Evolutionary conservation across 352 stramenopile species (phyloP), one percentile per base, ranked within the genome.

Genomic region (Aphanomyces cochlioides): DNA sequence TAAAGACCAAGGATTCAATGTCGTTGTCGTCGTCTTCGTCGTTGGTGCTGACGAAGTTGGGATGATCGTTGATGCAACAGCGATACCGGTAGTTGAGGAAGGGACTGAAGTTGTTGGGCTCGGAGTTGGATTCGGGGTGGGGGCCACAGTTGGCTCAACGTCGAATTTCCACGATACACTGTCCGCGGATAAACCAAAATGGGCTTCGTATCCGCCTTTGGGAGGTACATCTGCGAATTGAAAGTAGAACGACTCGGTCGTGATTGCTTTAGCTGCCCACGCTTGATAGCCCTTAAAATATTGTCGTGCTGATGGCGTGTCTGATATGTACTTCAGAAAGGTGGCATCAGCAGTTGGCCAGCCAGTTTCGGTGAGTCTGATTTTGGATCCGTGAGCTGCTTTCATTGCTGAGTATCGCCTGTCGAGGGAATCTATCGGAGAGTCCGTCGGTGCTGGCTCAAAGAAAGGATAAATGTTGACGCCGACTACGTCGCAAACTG

Each of bases 141-240:
- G 64, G 2, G 64, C 34, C 7, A 50, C 47, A n/a, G 64, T 70
- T 39, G 64, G 64, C 2, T 45, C 6, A 10, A 61, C 54, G 17
- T 54, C 40, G 61, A 70, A 70, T 34, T 70, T 70, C 64, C 64
- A 70, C 3, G 19, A 61, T 10, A 19, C 28, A 8, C 64, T 50
- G 38, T 70, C 64, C 2, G 37, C 37, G 3, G 64, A 64, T 7
- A 85, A 59, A 1, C 80, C 80, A 72, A 87, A 85, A 67, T 84
- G 74, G 54, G 76, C 74, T 73, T 87, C 80, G 38, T 82, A 87
- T 45, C 64, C 60, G 6, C 66, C 74, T 45, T 79, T 70, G 2
- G 19, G 73, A n/a, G 79, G 67, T 61, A 83, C 74, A 69, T 88
- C 80, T 66, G 81, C 83, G 74, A 85, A 84, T 50, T 87, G 79